These are phyloP conservation scores for Alternaria sp. DNA, from an alignment of 2,329 filamentous ascomycete genomes.

Conservation along the genomic window DNA sequence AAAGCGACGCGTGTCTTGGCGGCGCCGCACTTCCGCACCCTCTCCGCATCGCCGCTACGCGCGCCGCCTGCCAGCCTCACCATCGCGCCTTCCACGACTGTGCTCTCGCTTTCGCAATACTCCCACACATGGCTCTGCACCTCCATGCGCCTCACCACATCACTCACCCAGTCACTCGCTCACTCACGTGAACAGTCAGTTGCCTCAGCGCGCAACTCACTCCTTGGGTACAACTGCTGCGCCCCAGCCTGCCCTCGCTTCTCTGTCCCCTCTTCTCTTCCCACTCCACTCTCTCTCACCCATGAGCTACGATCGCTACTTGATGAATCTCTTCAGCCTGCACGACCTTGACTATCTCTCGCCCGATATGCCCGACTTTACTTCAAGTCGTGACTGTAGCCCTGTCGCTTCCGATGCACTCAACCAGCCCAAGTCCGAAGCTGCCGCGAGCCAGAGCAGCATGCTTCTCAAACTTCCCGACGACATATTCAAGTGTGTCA, in stretches of 20 bases:
- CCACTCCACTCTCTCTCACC: background rate
- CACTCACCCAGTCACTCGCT: background rate
- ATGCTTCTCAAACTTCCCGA: slow-evolving; percentile 42
- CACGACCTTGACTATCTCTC: slow-evolving; percentile 31
- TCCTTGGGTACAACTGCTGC: background rate
- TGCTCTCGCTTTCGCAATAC: background rate
- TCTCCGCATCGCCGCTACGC: slow-evolving; percentile 13
- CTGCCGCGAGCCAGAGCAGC: slow-evolving; percentile 23
- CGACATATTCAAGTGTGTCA: slow-evolving; percentile 46
- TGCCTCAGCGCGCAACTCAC: background rate
- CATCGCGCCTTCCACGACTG: background rate
- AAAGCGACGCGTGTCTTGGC: slow-evolving; percentile 4
- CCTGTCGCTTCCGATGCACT: slow-evolving; percentile 28
- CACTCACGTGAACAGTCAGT: background rate
- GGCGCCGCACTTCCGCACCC: slow-evolving; percentile 16
- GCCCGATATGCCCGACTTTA: slow-evolving; percentile 21
- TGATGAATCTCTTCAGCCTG: slow-evolving; percentile 25
- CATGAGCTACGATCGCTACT: slow-evolving; percentile 18
- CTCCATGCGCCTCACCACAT: background rate
- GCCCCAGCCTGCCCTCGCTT: slow-evolving; percentile 2
- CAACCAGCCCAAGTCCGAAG: slow-evolving; percentile 20
- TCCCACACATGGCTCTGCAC: background rate
- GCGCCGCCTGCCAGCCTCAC: background rate
- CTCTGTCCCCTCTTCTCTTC: background rate
- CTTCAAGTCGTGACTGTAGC: slow-evolving; percentile 33